These are phyloP conservation scores for Monosporozyma aquatica DNA, from an alignment of 805 yeast species.

Conservation along the genomic window DNA sequence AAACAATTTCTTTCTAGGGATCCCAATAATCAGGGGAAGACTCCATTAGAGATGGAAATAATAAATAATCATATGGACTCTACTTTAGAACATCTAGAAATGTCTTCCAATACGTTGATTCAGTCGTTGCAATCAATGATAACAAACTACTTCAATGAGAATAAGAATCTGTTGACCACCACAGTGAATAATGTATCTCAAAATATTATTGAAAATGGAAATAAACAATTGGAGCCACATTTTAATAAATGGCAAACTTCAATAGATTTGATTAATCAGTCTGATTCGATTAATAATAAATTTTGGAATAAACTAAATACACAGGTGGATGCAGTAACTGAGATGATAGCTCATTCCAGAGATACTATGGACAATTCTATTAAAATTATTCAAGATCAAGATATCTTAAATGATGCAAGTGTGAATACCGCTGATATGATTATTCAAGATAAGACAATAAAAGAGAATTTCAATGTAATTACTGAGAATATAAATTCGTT, in stretches of 20 bases:
- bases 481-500: conserved; percentile 12
- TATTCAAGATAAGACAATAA: conserved; percentile 9
- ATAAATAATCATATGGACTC: no score
- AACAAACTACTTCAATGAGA: conserved; percentile 18
- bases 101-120: conserved; percentile 17
- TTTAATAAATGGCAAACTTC: conserved; percentile 25
- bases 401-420: conserved; percentile 4
- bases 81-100: conserved; percentile 20
- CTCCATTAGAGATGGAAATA: not conserved
- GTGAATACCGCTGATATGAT: conserved; percentile 6
- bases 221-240: conserved; percentile 24
- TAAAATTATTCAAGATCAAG: conserved; percentile 13
- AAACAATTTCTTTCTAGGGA: conserved; percentile 21
- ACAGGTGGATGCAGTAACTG: conserved; percentile 15
- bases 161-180: conserved; percentile 18
- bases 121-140: conserved; percentile 16
- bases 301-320: conserved; percentile 15
- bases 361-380: conserved; percentile 13
- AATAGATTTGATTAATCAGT: conserved; percentile 25
- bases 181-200: conserved; percentile 22
- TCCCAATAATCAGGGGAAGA: not conserved
- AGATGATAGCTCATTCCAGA: conserved; percentile 13
- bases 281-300: conserved; percentile 25
- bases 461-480: conserved; percentile 15
- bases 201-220: conserved; percentile 26